Base-by-base conservation (phyloP, 306 rosid species). In the Quercus mongolica region DNA sequence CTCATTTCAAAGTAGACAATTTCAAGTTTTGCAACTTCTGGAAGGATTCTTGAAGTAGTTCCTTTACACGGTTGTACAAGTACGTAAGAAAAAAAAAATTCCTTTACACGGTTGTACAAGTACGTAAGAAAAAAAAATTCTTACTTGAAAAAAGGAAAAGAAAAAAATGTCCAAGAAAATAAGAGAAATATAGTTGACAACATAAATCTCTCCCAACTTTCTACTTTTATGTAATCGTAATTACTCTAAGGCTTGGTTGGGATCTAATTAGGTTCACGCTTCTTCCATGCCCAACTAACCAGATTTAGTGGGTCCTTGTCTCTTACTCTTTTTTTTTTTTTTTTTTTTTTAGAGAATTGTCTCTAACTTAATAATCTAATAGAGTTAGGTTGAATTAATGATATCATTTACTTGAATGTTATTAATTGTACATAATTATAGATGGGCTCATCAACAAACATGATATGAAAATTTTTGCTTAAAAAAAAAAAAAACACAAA, bases 291-390 rank as follows among this genome's bases (percentile, higher is more conserved):
- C 78, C 83, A 85, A 81, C 87, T 30, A 88, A 81, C 89, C 76
- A 61, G 84, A 87, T 90, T 79, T 41, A 76, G 89, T 76, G 89
- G 85, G 82, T 77, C 92, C 87, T 63, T 18, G 56, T 76, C 59
- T 41, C 55, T 68, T 38, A 38, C 46, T 7, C 0, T 1, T 7
- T 8, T 2, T 41, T 38, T 38, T 6, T 38, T 6, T 38, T 38
- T 38, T 33, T 33, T 33, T 41, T 8, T 41, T 8, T 11, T 3
- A 41, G 12, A 41, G 46, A 41, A 41, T 62, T 20, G 49, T 76
- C 64, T 38, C 55, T 71, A 62, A 76, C 56, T 67, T 62, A 7
- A 86, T 59, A 77, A 68, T 75, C 63, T 19, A 65, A 71, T 72
- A 74, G 72, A 79, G 81, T 83, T 79, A 77, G 83, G 83, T 64